Base-by-base conservation (phyloP, 129 eudicot genomes). In the Deinandra increscens region DNA sequence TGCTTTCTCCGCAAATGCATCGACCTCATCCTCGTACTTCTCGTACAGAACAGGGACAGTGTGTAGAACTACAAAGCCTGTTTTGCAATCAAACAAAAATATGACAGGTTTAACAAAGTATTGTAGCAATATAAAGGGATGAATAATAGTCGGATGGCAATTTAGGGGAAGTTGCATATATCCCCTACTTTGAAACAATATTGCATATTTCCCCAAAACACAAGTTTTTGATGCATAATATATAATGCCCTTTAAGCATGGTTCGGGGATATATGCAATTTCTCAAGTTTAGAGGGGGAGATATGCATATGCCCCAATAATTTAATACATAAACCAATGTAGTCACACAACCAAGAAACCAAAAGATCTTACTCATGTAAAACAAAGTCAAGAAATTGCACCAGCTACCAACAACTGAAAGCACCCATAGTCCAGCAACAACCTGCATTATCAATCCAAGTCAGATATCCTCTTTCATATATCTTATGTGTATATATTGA, bases 381-480 rank as follows among this genome's bases (percentile, higher is more conserved):
- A 84, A 80, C 88, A 90, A 65, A 19, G 97, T 90, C 82, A 90
- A 74, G 88, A 90, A 90, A 68, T 68, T 87, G 86, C 87, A 86
- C 74, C 82, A 81, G 58, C 87, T 86, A 22, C 96, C 96, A 56
- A 86, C 60, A 39, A 89, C 64, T 13, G 96, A 90, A 48, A 90
- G 72, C 7, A 75, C 29, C 97, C 97, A 90, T 76, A 90, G 74
- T 48, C 88, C 90, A 64, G 77, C 75, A 51, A 86, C 70, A 14
- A 86, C 82, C 97, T 90, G 88, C 54, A 50, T 64, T 29, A 0
- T 12, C 66, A 45, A 45, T 13, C 17, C 44, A 60, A 4, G 60
- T 72, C 76, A 72, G 9, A 37, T 17, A 15, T 17, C 13, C 34
- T 6, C 76, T 10, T 9, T 26, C 38, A 2, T 46, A 33, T 12